A percentile compares a stretch with the other conserved stretches of the same genome.
These are phyloP conservation scores for Diutina ranongensis DNA, from an alignment of 1,139 yeast species.

Conservation along the genomic window DNA sequence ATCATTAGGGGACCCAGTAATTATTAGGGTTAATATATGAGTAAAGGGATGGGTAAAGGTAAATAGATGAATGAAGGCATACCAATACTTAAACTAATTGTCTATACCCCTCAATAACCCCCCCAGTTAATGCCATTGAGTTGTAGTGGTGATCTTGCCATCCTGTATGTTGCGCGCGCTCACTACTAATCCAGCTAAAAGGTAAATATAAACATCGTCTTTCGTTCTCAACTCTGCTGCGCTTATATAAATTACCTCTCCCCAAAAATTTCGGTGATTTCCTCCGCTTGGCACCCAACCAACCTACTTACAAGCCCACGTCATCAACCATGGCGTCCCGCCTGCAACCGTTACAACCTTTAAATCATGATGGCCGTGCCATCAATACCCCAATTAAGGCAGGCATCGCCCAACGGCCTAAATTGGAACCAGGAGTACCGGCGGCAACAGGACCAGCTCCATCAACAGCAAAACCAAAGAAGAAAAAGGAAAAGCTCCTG, in stretches of 20 bases:
- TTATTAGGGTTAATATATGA: no score
- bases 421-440: constrained; percentile 9
- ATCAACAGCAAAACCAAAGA: constrained; percentile 18
- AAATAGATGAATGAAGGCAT: no score
- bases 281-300: not conserved
- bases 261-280: not conserved
- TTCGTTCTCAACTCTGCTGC: not conserved
- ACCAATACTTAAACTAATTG: no score
- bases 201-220: not conserved
- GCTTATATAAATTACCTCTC: not conserved
- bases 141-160: no score
- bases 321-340: constrained; percentile 9
- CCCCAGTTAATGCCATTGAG: no score
- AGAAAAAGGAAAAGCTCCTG: constrained; percentile 79
- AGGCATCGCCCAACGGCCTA: constrained; percentile 9
- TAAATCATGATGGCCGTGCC: constrained; percentile 1
- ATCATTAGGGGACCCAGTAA: no score
- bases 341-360: constrained; percentile 30
- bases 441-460: constrained; percentile 10
- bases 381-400: constrained; percentile 9
- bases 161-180: not conserved
- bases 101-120: no score
- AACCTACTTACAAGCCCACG: not conserved
- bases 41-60: no score
- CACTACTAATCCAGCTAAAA: not conserved